These are phyloP conservation scores for Candida krabiensis DNA, from an alignment of 805 yeast genomes.

Conservation along the genomic window DNA sequence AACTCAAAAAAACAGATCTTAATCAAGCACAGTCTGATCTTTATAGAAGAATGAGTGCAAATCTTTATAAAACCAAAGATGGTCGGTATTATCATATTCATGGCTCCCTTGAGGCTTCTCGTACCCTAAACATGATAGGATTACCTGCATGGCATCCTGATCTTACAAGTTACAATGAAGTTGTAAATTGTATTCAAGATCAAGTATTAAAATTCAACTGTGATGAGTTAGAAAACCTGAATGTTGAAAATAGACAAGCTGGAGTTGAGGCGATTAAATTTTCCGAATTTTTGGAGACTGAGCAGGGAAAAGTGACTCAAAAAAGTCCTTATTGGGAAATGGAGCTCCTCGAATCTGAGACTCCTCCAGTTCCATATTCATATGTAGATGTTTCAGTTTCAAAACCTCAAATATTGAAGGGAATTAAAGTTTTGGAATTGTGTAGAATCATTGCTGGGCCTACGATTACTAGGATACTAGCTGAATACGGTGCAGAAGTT, in stretches of 20 bases:
- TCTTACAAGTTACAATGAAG: slow-evolving; percentile 27
- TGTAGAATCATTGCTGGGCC: slow-evolving; percentile 34
- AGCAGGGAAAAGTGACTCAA: slow-evolving; percentile 30
- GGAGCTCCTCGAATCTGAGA: slow-evolving; percentile 22
- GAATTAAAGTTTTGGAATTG: slow-evolving; percentile 35
- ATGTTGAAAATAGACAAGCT: slow-evolving; percentile 32
- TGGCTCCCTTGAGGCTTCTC: slow-evolving; percentile 34
- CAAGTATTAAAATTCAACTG: slow-evolving; percentile 26
- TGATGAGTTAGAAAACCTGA: slow-evolving; percentile 31
- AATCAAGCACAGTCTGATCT: slow-evolving; percentile 26
- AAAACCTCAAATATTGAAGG: slow-evolving; percentile 28
- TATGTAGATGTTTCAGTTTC: slow-evolving; percentile 5
- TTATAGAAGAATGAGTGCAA: slow-evolving; percentile 35
- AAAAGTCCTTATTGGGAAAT: slow-evolving; percentile 27
- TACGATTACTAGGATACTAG: slow-evolving; percentile 32
- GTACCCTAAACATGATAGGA: slow-evolving; percentile 35
- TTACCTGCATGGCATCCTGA: slow-evolving; percentile 28
- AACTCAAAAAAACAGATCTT: slow-evolving; percentile 26
- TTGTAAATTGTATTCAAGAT: slow-evolving; percentile 24
- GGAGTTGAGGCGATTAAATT: slow-evolving; percentile 32
- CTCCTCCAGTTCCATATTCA: slow-evolving; percentile 28
- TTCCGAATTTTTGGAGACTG: slow-evolving; percentile 30
- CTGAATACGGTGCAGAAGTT: slow-evolving; percentile 37
- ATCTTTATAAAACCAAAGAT: slow-evolving; percentile 35
- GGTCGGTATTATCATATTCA: slow-evolving; percentile 32